Conservation (phyloP, 257 asterid species). For the Solanum pimpinellifolium region DNA sequence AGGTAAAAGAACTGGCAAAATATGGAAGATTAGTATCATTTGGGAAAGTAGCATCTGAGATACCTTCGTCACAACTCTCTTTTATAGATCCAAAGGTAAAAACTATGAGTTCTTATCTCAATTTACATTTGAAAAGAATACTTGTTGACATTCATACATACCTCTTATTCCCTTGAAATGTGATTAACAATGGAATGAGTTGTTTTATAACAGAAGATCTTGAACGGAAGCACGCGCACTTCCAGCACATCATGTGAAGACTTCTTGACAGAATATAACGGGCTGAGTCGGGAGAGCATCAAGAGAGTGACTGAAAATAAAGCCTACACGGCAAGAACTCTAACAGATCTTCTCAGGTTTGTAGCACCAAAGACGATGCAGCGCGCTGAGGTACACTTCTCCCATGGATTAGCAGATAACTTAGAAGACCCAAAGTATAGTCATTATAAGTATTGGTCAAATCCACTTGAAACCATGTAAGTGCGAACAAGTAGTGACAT, state of each 20-base stretch:
- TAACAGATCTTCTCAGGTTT: conserved; percentile 52
- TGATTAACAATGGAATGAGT: background rate
- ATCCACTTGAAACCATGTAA: conserved; percentile 89
- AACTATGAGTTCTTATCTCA: background rate
- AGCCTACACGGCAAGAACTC: conserved; percentile 49
- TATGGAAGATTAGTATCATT: conserved; percentile 73
- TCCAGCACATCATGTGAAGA: conserved; percentile 39
- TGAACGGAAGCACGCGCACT: conserved; percentile 10
- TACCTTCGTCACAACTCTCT: conserved; percentile 44
- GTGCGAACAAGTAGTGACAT: background rate
- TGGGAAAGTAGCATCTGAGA: conserved; percentile 49
- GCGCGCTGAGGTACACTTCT: conserved; percentile 76
- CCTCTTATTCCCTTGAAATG: background rate
- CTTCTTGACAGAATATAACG: conserved; percentile 74
- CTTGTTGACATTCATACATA: background rate
- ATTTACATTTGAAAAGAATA: background rate
- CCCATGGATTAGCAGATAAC: conserved; percentile 79
- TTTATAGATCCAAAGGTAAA: conserved; percentile 29
- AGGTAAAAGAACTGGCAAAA: conserved; percentile 28
- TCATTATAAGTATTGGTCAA: conserved; percentile 86
- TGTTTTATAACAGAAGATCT: conserved; percentile 5
- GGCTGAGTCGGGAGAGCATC: conserved; percentile 43
- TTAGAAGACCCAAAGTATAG: conserved; percentile 65
- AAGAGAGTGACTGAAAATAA: conserved; percentile 29
- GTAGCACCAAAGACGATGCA: conserved; percentile 86